phyloP scores from a whole-genome alignment of 306 rosid genomes.

The Dryas octopetala region DNA sequence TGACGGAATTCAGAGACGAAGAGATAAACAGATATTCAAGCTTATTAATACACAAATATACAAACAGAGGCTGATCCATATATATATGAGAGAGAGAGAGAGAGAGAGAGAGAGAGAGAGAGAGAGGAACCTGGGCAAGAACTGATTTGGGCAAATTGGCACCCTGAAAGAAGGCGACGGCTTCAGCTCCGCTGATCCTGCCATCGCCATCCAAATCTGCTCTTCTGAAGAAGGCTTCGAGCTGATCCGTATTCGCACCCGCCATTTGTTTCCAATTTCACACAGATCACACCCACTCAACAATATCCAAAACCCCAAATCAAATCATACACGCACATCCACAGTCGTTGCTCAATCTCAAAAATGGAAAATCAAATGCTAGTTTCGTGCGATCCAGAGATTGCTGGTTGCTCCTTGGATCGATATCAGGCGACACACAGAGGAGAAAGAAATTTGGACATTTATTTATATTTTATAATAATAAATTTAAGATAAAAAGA shows the following conservation, averaged over 20 bases:
- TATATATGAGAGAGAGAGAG: neutral
- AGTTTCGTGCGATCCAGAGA: conserved; percentile 4
- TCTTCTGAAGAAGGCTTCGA: conserved; percentile 66
- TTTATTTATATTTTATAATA: neutral
- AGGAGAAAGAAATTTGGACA: neutral
- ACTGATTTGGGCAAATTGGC: conserved; percentile 78
- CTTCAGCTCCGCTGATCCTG: conserved; percentile 90
- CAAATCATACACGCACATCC: neutral
- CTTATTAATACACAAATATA: neutral
- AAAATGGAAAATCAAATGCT: neutral
- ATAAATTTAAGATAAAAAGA: too few species aligned
- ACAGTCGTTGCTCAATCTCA: neutral
- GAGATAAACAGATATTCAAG: neutral
- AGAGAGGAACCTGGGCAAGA: conserved; percentile 71
- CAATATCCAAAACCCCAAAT: conserved; percentile 15
- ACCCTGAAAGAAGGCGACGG: conserved; percentile 81
- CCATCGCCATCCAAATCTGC: conserved; percentile 99
- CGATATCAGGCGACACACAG: neutral
- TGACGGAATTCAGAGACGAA: neutral
- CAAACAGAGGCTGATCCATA: neutral
- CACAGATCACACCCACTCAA: conserved; percentile 19
- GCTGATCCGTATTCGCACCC: conserved; percentile 73
- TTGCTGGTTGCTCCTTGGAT: neutral
- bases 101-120: neutral
- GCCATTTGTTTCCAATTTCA: conserved; percentile 28